Percentiles rank a stretch among this genome's conserved stretches.
phyloP scores from a whole-genome alignment of 495 filamentous ascomycete species.

The Neurospora sublineolata region DNA sequence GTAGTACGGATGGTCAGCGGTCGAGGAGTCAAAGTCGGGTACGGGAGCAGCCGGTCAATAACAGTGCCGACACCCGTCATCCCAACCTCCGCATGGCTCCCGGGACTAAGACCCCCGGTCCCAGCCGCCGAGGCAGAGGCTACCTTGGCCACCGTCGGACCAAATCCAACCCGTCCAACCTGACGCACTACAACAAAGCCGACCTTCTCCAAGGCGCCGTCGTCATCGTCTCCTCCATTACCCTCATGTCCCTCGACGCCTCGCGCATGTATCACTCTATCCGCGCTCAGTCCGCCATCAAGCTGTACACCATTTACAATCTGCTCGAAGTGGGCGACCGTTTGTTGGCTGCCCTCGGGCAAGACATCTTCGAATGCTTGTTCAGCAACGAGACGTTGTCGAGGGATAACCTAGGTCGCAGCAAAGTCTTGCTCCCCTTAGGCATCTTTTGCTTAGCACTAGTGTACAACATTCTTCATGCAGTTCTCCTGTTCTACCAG shows the following conservation, averaged over 20 bases:
- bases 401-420: conserved; percentile 73
- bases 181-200: conserved; percentile 84
- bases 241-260: conserved; percentile 87
- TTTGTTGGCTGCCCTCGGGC: conserved; percentile 78
- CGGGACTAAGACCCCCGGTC: conserved; percentile 1
- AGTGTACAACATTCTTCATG: conserved; percentile 76
- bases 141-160: conserved; percentile 56
- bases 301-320: conserved; percentile 97
- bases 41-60: conserved; percentile 19
- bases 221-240: conserved; percentile 69
- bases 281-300: conserved; percentile 89
- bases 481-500: conserved; percentile 84
- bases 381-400: conserved; percentile 88
- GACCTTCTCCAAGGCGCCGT: conserved; percentile 85
- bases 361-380: conserved; percentile 92
- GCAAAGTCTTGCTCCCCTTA: conserved; percentile 82
- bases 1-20: conserved; percentile 12
- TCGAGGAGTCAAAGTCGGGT: conserved; percentile 27
- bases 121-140: conserved; percentile 14
- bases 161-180: conserved; percentile 70
- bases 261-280: conserved; percentile 98
- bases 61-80: background rate
- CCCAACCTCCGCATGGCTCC: background rate
- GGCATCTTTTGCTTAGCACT: conserved; percentile 84
- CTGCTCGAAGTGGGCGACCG: conserved; percentile 83